Evolutionary conservation across 352 stramenopile species (phyloP), one percentile per base, ranked within the genome.

Genomic region (Blastocystis sp.): DNA sequence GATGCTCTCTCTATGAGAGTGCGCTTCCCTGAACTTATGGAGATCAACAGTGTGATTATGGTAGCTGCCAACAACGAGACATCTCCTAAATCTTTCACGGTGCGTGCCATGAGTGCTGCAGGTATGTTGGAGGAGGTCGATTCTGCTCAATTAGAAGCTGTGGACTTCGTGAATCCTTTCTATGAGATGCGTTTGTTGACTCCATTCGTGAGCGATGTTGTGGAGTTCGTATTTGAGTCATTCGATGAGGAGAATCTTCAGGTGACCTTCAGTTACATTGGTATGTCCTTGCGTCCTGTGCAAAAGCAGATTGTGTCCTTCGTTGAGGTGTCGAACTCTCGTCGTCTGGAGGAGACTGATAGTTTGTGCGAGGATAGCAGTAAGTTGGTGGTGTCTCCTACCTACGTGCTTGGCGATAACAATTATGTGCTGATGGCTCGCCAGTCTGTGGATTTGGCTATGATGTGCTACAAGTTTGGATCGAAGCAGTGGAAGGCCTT

Each of bases 381-480:
- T 13, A 33, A 68, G 19, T 60, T 66, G n/a, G 73, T 84, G 73
- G 15, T 44, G n/a, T 13, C 7, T 11, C 73, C 73, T 54, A 66
- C 37, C n/a, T 84, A 68, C 27, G 48, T 84, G 51, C 56, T 35
- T 57, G 73, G 73, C n/a, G 73, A 48, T 42, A 81, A 60, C 27
- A 2, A 13, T 19, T 33, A 68, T 19, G 27, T 22, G 51, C 3
- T 84, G 13, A 15, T 35, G 19, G 51, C 22, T 7, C 9, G 5
- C 0, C 6, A 27, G 4, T 19, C 48, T 27, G 53, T 54, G 73
- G 73, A 84, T 9, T 15, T 19, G 1, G 73, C 48, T 1, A 27
- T 68, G 73, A 66, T 84, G 73, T 84, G 73, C 51, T 84, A 84
- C 73, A 84, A 84, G 73, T 84, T 66, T 35, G 44, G 42, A 9